Percentiles rank a stretch among this genome's conserved stretches.
These are phyloP conservation scores for Boletus albobrunnescens DNA, from an alignment of 1,284 basidiomycete species.

Conservation along the genomic window DNA sequence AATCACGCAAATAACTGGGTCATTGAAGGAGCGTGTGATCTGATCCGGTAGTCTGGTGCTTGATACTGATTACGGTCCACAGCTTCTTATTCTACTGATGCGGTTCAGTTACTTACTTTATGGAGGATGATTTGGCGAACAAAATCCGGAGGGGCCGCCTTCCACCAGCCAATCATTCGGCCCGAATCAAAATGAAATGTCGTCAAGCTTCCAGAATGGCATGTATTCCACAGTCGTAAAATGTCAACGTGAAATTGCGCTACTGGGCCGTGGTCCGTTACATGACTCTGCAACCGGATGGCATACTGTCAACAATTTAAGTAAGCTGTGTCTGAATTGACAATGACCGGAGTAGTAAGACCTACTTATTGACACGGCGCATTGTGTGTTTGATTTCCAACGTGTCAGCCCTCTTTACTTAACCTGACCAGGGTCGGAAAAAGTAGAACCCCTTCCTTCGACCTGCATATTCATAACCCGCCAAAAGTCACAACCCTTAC, in stretches of 20 bases:
- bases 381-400: slow-evolving; percentile 28
- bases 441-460: slow-evolving; percentile 65
- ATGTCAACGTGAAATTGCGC: background rate
- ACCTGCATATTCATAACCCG: slow-evolving; percentile 70
- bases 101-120: slow-evolving; percentile 1
- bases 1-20: slow-evolving; percentile 3
- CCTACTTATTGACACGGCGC: slow-evolving; percentile 29
- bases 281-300: background rate
- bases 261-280: background rate
- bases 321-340: slow-evolving; percentile 2
- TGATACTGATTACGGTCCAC: background rate
- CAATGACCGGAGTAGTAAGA: background rate
- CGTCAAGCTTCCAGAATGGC: background rate
- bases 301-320: background rate
- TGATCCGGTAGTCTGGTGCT: background rate
- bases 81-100: background rate
- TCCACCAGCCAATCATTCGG: background rate
- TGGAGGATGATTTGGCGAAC: background rate
- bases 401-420: background rate
- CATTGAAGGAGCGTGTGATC: background rate
- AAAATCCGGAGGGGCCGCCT: background rate
- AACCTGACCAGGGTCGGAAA: slow-evolving; percentile 19
- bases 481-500: slow-evolving; percentile 83
- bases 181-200: background rate
- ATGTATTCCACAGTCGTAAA: background rate